These are phyloP conservation scores for Colletotrichum abscissum DNA, from an alignment of 2,329 filamentous ascomycete species.

Conservation along the genomic window DNA sequence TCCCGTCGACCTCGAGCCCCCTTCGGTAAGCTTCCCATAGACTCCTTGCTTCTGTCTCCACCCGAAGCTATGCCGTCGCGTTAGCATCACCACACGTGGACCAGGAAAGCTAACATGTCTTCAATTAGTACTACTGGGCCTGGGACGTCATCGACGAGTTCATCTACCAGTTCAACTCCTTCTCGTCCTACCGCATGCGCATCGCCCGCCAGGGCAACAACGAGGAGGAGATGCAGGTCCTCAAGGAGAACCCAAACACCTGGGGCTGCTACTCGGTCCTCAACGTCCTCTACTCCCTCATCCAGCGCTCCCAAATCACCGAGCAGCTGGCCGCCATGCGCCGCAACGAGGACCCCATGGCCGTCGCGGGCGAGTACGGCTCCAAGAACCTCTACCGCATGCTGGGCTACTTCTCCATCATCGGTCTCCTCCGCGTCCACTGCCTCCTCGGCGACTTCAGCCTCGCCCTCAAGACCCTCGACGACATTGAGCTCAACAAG, in stretches of 20 bases:
- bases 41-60: slow-evolving; percentile 39
- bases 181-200: slow-evolving; percentile 95
- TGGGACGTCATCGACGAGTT: slow-evolving; percentile 99
- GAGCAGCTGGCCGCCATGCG: slow-evolving; percentile 97
- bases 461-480: slow-evolving; percentile 96
- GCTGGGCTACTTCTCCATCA: slow-evolving; percentile 99
- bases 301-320: slow-evolving; percentile 97
- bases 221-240: slow-evolving; percentile 90
- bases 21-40: slow-evolving; percentile 78
- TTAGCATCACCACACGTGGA: not conserved
- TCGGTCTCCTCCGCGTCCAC: slow-evolving; percentile 95
- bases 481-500: slow-evolving; percentile 99
- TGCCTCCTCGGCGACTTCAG: slow-evolving; percentile 97
- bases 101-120: slow-evolving; percentile 14
- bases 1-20: slow-evolving; percentile 96
- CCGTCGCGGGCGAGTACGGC: slow-evolving; percentile 95
- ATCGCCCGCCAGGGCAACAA: slow-evolving; percentile 86
- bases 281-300: slow-evolving; percentile 98
- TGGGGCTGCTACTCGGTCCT: slow-evolving; percentile 99
- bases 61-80: not conserved
- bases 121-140: slow-evolving; percentile 91
- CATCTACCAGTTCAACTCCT: slow-evolving; percentile 99
- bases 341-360: slow-evolving; percentile 88
- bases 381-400: slow-evolving; percentile 95
- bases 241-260: slow-evolving; percentile 97